Conservation (phyloP, 2,329 filamentous ascomycete genomes). For the Coleophoma eucalyptorum region DNA sequence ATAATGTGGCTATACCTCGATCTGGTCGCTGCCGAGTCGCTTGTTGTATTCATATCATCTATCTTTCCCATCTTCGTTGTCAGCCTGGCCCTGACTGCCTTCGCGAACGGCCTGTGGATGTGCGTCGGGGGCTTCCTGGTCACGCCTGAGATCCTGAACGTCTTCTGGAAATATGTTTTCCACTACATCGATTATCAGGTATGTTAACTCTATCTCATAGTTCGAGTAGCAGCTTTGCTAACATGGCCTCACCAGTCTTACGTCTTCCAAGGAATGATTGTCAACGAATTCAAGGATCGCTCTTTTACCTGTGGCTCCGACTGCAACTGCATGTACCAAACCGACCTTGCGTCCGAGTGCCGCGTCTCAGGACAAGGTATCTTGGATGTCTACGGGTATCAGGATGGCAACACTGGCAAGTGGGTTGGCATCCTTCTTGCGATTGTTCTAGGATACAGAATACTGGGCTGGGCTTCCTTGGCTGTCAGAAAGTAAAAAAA, state of each 20-base stretch:
- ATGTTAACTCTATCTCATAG: background rate
- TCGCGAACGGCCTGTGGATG: slow-evolving; percentile 91
- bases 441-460: slow-evolving; percentile 70
- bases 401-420: slow-evolving; percentile 55
- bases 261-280: slow-evolving; percentile 91
- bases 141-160: slow-evolving; percentile 66
- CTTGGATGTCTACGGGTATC: slow-evolving; percentile 66
- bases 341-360: slow-evolving; percentile 58
- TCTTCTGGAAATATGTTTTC: slow-evolving; percentile 83
- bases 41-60: slow-evolving; percentile 72
- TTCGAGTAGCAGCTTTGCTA: background rate
- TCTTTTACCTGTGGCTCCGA: slow-evolving; percentile 53
- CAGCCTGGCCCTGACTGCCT: slow-evolving; percentile 73
- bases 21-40: slow-evolving; percentile 74
- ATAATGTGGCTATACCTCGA: slow-evolving; percentile 85
- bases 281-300: slow-evolving; percentile 72
- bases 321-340: slow-evolving; percentile 65
- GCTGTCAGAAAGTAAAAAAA: slow-evolving; percentile 23
- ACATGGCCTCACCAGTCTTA: slow-evolving; percentile 43
- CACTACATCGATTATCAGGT: slow-evolving; percentile 86
- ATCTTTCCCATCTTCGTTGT: slow-evolving; percentile 79
- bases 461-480: slow-evolving; percentile 64
- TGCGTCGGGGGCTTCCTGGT: slow-evolving; percentile 81
- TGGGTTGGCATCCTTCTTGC: slow-evolving; percentile 76
- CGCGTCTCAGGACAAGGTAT: slow-evolving; percentile 69